These are phyloP conservation scores for Kondoa malvinella DNA, from an alignment of 768 basidiomycete species.

Conservation along the genomic window DNA sequence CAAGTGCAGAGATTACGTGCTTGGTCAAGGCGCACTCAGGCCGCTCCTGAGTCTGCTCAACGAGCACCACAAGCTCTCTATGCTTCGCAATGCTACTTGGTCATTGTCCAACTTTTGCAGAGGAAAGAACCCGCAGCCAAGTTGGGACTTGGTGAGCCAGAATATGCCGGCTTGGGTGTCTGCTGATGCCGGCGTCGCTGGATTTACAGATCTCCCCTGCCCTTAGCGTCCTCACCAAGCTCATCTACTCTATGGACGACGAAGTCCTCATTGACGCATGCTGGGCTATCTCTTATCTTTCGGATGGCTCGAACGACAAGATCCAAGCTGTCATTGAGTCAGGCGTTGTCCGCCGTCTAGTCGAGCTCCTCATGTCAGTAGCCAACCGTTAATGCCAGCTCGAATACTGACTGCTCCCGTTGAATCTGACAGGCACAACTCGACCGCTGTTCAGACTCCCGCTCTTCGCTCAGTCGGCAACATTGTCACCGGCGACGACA, in stretches of 20 bases:
- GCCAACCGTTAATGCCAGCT: neutral
- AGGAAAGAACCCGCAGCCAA: slow-evolving; percentile 92
- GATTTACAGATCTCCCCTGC: slow-evolving; percentile 75
- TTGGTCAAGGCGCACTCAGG: slow-evolving; percentile 77
- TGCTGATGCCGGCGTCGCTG: slow-evolving; percentile 8
- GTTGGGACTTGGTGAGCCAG: slow-evolving; percentile 74
- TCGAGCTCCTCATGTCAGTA: slow-evolving; percentile 75
- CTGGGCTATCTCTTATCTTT: slow-evolving; percentile 99
- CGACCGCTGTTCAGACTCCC: slow-evolving; percentile 86
- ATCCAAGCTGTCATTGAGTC: slow-evolving; percentile 99
- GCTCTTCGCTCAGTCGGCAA: slow-evolving; percentile 96
- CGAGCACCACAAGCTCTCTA: slow-evolving; percentile 96
- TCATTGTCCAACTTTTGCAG: slow-evolving; percentile 98
- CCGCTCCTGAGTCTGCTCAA: slow-evolving; percentile 62
- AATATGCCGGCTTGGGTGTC: neutral
- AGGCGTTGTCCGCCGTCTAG: slow-evolving; percentile 89
- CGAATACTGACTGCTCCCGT: neutral
- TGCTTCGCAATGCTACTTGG: slow-evolving; percentile 92
- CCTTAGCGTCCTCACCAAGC: slow-evolving; percentile 84
- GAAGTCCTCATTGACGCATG: slow-evolving; percentile 98
- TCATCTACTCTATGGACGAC: slow-evolving; percentile 97
- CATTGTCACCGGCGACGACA: slow-evolving; percentile 96
- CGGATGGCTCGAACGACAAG: slow-evolving; percentile 97
- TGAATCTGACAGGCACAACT: slow-evolving; percentile 32
- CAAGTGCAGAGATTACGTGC: slow-evolving; percentile 87